phyloP scores from a whole-genome alignment of 73 alveolate species.

The Paramecium biaurelia region DNA sequence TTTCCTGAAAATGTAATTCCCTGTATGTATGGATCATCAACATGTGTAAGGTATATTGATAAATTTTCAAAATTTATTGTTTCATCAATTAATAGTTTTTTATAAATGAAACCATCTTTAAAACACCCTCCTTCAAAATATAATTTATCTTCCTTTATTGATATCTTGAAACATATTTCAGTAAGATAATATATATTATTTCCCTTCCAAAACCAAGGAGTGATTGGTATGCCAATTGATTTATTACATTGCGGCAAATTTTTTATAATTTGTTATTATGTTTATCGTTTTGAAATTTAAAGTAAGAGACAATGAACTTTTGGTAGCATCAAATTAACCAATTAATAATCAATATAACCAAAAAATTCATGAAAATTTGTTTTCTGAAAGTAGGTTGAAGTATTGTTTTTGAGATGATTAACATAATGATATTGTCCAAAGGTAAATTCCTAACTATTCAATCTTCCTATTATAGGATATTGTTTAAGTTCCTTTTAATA shows the following conservation, averaged over 20 bases:
- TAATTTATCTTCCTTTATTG: neutral
- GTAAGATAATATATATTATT: neutral
- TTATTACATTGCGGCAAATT: neutral
- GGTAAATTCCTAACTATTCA: neutral
- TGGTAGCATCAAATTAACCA: neutral
- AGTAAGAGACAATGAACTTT: neutral
- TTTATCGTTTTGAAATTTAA: neutral
- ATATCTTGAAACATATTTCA: neutral
- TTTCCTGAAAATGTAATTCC: neutral
- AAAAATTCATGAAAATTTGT: neutral
- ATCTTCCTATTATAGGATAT: neutral
- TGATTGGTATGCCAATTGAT: neutral
- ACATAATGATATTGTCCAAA: neutral
- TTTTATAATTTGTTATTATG: neutral
- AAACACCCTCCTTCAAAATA: neutral
- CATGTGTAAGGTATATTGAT: neutral
- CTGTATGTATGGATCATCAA: neutral
- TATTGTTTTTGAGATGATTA: neutral
- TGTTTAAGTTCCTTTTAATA: neutral
- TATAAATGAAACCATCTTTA: neutral
- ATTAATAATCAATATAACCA: neutral
- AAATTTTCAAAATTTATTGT: neutral
- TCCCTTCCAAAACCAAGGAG: neutral
- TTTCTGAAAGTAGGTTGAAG: neutral
- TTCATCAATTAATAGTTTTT: neutral